phyloP scores from a whole-genome alignment of 345 rosid species.

The Luvunga scandens region DNA sequence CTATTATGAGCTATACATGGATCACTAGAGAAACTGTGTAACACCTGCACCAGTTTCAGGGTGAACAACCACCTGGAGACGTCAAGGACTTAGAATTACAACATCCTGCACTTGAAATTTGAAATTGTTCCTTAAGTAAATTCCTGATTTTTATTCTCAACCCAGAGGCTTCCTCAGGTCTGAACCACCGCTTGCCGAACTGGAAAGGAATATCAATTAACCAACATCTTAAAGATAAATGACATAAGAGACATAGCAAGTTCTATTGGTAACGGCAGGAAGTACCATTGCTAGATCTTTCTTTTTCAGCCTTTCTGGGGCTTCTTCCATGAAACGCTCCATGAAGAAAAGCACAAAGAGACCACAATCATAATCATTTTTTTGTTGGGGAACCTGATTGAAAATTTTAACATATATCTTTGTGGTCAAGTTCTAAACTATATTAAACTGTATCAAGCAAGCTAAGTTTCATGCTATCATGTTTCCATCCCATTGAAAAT shows the following conservation, averaged over 20 bases:
- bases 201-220: conserved; percentile 27
- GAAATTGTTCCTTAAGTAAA: conserved; percentile 51
- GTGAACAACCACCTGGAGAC: conserved; percentile 13
- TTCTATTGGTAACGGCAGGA: neutral
- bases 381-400: conserved; percentile 90
- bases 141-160: conserved; percentile 64
- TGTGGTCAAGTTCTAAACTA: neutral
- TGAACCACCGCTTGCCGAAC: conserved; percentile 90
- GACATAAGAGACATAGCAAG: neutral
- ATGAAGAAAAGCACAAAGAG: conserved; percentile 86
- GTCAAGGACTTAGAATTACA: conserved; percentile 8
- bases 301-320: conserved; percentile 79
- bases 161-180: conserved; percentile 78
- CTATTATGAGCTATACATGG: conserved; percentile 14
- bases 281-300: conserved; percentile 72
- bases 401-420: neutral
- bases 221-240: neutral
- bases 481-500: neutral
- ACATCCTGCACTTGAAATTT: conserved; percentile 17
- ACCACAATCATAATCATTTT: conserved; percentile 92
- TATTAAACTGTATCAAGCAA: neutral
- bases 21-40: neutral
- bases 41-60: conserved; percentile 22
- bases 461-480: neutral
- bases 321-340: conserved; percentile 77